Percentiles rank a stretch among this genome's conserved stretches.
Evolutionary conservation across 768 basidiomycete genomes (phyloP).

Genomic region (Suillus brevipes): DNA sequence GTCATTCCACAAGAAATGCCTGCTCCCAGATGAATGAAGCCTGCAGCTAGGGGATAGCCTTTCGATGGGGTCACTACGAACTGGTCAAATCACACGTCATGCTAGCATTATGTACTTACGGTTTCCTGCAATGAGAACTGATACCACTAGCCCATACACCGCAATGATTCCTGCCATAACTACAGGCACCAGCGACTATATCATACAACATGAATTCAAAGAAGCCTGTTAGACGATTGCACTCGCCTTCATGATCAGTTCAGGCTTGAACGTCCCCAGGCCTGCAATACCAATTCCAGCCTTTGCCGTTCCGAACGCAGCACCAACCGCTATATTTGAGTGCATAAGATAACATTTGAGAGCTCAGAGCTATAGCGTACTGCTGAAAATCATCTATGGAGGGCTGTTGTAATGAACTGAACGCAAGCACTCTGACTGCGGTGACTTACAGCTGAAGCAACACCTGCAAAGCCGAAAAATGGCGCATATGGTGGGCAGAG

Average conservation of each 20-base stretch:
- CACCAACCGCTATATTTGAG: conserved; percentile 75
- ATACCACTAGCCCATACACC: conserved; percentile 95
- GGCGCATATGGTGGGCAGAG: conserved; percentile 91
- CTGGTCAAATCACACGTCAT: conserved; percentile 16
- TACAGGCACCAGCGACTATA: conserved; percentile 89
- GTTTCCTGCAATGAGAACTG: conserved; percentile 83
- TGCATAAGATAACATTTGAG: background rate
- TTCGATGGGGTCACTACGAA: conserved; percentile 56
- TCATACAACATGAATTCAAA: background rate
- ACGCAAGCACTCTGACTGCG: background rate
- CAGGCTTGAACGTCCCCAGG: conserved; percentile 89
- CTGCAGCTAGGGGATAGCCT: conserved; percentile 80
- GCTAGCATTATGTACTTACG: conserved; percentile 37
- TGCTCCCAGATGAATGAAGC: conserved; percentile 90
- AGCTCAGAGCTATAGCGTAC: conserved; percentile 49
- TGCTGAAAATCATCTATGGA: conserved; percentile 92
- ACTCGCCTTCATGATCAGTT: conserved; percentile 94
- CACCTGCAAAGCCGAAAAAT: conserved; percentile 98
- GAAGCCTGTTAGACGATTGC: background rate
- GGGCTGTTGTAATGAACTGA: conserved; percentile 2
- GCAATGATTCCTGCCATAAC: conserved; percentile 99
- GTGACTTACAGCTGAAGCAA: conserved; percentile 80
- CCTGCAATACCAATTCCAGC: conserved; percentile 97
- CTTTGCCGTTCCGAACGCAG: conserved; percentile 95
- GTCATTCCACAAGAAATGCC: conserved; percentile 90